phyloP scores from a whole-genome alignment of 1,284 basidiomycete species.

The Tausonia pullulans region DNA sequence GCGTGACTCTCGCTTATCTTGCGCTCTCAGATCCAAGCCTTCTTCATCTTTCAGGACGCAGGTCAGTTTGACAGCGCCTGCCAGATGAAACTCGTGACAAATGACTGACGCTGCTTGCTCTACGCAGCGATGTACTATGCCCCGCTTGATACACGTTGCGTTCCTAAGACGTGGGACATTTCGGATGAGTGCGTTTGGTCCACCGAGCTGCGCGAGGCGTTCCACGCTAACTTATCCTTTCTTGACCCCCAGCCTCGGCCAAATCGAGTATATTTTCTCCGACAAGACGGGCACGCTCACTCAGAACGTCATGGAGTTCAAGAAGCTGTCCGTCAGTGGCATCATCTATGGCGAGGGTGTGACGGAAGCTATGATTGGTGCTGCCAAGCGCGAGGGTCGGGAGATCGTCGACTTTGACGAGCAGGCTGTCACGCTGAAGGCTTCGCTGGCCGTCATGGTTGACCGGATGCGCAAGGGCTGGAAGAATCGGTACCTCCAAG shows the following conservation, averaged over 20 bases:
- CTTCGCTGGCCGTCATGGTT: slow-evolving; percentile 69
- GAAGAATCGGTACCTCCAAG: slow-evolving; percentile 79
- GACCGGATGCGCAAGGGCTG: slow-evolving; percentile 57
- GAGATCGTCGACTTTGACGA: slow-evolving; percentile 57
- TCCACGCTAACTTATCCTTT: not conserved
- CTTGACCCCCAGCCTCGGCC: slow-evolving; percentile 34
- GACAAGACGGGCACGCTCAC: slow-evolving; percentile 97
- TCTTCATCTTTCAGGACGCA: slow-evolving; percentile 65
- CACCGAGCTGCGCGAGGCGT: not conserved
- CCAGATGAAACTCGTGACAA: not conserved
- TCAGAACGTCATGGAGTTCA: slow-evolving; percentile 97
- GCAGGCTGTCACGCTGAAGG: slow-evolving; percentile 44
- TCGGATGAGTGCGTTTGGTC: slow-evolving; percentile 57
- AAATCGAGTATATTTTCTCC: slow-evolving; percentile 51
- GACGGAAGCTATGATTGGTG: slow-evolving; percentile 81
- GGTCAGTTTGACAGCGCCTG: slow-evolving; percentile 29
- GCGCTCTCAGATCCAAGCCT: slow-evolving; percentile 37
- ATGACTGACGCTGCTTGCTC: not conserved
- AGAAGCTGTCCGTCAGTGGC: slow-evolving; percentile 83
- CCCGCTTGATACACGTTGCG: slow-evolving; percentile 72
- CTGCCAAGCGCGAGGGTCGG: slow-evolving; percentile 69
- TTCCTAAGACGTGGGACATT: slow-evolving; percentile 97
- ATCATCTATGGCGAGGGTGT: slow-evolving; percentile 85
- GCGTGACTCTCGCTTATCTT: not conserved
- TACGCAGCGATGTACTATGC: slow-evolving; percentile 74